Conservation (phyloP, 768 basidiomycete genomes). For the Lentinula boryana region DNA sequence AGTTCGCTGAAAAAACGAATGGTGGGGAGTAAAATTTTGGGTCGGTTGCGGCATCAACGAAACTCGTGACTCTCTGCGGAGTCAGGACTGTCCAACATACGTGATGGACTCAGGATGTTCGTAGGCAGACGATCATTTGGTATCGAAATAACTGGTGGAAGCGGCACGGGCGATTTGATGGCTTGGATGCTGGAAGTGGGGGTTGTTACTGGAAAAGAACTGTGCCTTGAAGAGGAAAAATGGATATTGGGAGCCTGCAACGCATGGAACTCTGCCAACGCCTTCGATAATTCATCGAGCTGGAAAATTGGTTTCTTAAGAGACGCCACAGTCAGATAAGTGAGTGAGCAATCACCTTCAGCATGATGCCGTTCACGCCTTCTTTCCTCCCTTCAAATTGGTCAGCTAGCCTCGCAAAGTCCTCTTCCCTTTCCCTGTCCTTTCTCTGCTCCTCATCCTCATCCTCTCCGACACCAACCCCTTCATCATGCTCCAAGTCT, state of each 20-base stretch:
- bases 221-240: slow-evolving; percentile 25
- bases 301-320: slow-evolving; percentile 18
- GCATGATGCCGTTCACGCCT: slow-evolving; percentile 67
- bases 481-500: slow-evolving; percentile 2
- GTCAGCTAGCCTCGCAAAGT: slow-evolving; percentile 61
- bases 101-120: neutral
- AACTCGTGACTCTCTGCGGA: slow-evolving; percentile 5
- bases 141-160: neutral
- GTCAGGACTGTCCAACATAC: slow-evolving; percentile 32
- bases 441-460: slow-evolving; percentile 43
- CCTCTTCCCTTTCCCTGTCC: slow-evolving; percentile 52
- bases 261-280: slow-evolving; percentile 44
- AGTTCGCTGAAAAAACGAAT: neutral
- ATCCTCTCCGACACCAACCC: slow-evolving; percentile 2
- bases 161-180: neutral
- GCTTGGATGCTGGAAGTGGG: slow-evolving; percentile 2
- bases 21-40: too few relatives aligned
- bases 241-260: slow-evolving; percentile 41
- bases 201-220: slow-evolving; percentile 13
- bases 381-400: slow-evolving; percentile 68
- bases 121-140: neutral
- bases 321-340: slow-evolving; percentile 1
- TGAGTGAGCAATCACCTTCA: slow-evolving; percentile 41
- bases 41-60: neutral
- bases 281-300: slow-evolving; percentile 54